Percentiles rank a stretch among this genome's conserved stretches.
Conservation (phyloP, 1,284 basidiomycete genomes). For the Cystobasidium sp. region DNA sequence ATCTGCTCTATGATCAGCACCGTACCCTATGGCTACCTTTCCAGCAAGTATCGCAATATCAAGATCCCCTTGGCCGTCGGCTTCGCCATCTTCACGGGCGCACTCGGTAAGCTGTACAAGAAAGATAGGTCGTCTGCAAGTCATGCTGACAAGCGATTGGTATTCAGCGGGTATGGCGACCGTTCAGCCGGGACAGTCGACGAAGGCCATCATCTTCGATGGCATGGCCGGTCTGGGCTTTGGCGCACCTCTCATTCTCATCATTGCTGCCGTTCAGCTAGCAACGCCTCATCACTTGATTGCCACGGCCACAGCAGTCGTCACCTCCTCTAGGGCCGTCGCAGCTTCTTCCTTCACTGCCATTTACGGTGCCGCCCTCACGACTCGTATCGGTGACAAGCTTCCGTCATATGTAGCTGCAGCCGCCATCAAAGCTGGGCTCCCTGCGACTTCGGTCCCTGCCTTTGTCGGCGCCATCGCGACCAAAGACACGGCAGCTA, state of each 20-base stretch:
- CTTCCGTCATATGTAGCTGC: constrained; percentile 34
- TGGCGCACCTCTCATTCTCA: constrained; percentile 48
- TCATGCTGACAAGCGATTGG: neutral
- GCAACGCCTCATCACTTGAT: constrained; percentile 49
- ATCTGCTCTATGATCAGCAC: constrained; percentile 22
- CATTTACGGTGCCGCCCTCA: constrained; percentile 46
- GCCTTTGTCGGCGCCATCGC: constrained; percentile 39
- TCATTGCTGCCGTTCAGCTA: constrained; percentile 48
- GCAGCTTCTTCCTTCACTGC: constrained; percentile 46
- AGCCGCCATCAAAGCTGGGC: constrained; percentile 45
- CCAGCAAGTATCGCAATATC: constrained; percentile 42
- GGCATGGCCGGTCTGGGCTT: constrained; percentile 48
- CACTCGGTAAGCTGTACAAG: constrained; percentile 21
- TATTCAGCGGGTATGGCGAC: constrained; percentile 43
- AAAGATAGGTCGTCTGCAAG: neutral
- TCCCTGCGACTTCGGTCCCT: constrained; percentile 31
- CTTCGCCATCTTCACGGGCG: constrained; percentile 45
- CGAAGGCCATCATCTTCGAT: constrained; percentile 40
- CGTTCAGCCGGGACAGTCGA: constrained; percentile 43
- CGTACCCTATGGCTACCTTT: constrained; percentile 43
- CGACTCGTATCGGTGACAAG: constrained; percentile 24
- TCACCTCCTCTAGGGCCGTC: constrained; percentile 46
- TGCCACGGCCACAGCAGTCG: constrained; percentile 48
- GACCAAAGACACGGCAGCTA: constrained; percentile 11
- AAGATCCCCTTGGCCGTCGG: constrained; percentile 42